These are phyloP conservation scores for Colletotrichum incanum DNA, from an alignment of 2,329 filamentous ascomycete genomes.

Conservation along the genomic window DNA sequence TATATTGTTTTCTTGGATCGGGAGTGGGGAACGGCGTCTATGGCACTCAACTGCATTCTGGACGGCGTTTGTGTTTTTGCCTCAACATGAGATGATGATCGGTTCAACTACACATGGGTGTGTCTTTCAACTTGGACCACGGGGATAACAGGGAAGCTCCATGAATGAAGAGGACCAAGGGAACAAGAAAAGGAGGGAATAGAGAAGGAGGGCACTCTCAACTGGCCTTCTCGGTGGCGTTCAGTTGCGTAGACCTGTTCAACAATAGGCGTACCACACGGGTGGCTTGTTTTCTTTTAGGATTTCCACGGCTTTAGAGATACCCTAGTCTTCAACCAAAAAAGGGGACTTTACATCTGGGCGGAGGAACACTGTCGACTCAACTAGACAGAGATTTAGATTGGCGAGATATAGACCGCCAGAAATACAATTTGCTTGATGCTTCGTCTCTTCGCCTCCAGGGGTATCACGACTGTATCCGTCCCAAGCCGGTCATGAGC, in stretches of 20 bases:
- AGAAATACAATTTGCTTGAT: not conserved
- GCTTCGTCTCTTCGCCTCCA: not conserved
- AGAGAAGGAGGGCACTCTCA: conserved; percentile 34
- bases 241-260: conserved; percentile 40
- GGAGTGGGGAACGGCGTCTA: conserved; percentile 5
- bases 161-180: not conserved
- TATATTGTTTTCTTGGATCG: not conserved
- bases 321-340: conserved; percentile 55
- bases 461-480: conserved; percentile 20
- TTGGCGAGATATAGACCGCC: not conserved
- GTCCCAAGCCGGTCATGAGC: not conserved
- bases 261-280: conserved; percentile 32
- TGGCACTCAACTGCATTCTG: conserved; percentile 42
- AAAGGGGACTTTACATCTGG: conserved; percentile 44
- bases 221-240: conserved; percentile 40
- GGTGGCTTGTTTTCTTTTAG: conserved; percentile 28
- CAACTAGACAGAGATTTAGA: conserved; percentile 49
- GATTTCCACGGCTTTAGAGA: conserved; percentile 47
- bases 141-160: not conserved
- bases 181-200: not conserved
- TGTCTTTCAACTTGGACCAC: conserved; percentile 28
- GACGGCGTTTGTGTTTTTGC: conserved; percentile 21
- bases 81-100: conserved; percentile 23
- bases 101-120: conserved; percentile 9
- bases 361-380: conserved; percentile 44